Evolutionary conservation across 108 stramenopile genomes (phyloP), one percentile per base, ranked within the genome.

Genomic region (Cyclotella baltica): DNA sequence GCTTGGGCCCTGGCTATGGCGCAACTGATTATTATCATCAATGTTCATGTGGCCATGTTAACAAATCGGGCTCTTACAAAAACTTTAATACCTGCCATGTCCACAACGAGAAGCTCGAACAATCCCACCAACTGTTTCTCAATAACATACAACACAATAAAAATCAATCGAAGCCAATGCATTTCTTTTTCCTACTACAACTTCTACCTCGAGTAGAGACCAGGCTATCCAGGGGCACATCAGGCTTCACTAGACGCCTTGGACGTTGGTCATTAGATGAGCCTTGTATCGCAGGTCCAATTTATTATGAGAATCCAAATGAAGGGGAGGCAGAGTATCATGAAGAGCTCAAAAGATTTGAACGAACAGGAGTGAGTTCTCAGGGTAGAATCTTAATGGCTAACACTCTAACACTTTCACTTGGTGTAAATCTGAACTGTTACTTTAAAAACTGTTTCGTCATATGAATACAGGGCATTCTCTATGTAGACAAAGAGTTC

Each of bases 201-300:
- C 40, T 43, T 13, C 6, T 43, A 43, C 40, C 40, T 43, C 40
- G 13, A 43, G 40, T 43, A 43, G 10, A 43, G 40, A 6, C 40
- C 40, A 43, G 13, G 40, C 13, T 13, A 43, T 10, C 13, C 40
- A 43, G 40, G 40, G 10, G 40, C 13, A 43, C 40, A 43, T 10
- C 13, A 6, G 40, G 13, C 6, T 13, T 22, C 23, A 3, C 1
- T 27, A 55, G 55, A 5, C 3, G 23, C 25, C 62, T 63, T 34
- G 62, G 62, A 13, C 29, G 62, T 19, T 63, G 62, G 62, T 25
- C 62, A 23, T 63, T 63, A 11, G 62, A 63, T 20, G 62, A 63
- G 31, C 62, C 62, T 4, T 63, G 62, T 23, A 63, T 63, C 23
- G 33, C 62, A 2, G 31, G 62, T 37, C 62, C 62, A 23, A 22